Evolutionary conservation across 2,329 filamentous ascomycete genomes (phyloP), one percentile per base, ranked within the genome.

Genomic region (Ilyonectria robusta): DNA sequence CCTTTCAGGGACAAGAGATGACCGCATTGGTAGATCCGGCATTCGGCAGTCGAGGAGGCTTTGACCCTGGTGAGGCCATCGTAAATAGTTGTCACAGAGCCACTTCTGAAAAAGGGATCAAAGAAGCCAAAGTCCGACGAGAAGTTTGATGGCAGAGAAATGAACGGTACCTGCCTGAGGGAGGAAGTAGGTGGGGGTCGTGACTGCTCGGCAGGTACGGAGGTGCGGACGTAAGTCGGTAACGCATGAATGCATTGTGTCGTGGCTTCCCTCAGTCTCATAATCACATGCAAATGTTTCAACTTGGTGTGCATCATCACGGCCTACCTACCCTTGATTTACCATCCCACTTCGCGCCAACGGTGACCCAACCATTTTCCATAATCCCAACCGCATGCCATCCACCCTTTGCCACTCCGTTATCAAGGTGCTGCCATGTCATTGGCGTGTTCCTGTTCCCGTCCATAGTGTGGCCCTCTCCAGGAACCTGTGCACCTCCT

Each of bases 251-350:
- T 40, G 44, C 44, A 44, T 54, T 31, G 44, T 44, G 46, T 51
- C 21, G 68, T 60, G 59, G 47, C 46, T 53, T 31, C 55, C 65
- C n/a, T 42, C 40, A 42, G 56, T 55, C 57, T 59, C 65, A 59
- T 55, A 58, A 67, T 75, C 72, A 75, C 72, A 75, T 75, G 72
- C 54, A 72, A 75, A 75, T 72, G 71, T 71, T 70, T 70, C 69
- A 68, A 58, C 59, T 67, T 57, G 33, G 37, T 23, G 47, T n/a
- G 62, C 60, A 57, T 71, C 68, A 75, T 72, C 55, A 59, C 54
- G 33, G 54, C 50, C 59, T 35, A 35, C 50, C 59, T 35, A 35
- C 44, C 53, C 54, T 64, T 54, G 37, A 59, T 33, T 48, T 46
- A 44, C 56, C 26, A 37, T 35, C 51, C 42, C 48, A 53, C 48